Base-by-base conservation (phyloP, 2,329 filamentous ascomycete species). In the Exophiala oligosperma region DNA sequence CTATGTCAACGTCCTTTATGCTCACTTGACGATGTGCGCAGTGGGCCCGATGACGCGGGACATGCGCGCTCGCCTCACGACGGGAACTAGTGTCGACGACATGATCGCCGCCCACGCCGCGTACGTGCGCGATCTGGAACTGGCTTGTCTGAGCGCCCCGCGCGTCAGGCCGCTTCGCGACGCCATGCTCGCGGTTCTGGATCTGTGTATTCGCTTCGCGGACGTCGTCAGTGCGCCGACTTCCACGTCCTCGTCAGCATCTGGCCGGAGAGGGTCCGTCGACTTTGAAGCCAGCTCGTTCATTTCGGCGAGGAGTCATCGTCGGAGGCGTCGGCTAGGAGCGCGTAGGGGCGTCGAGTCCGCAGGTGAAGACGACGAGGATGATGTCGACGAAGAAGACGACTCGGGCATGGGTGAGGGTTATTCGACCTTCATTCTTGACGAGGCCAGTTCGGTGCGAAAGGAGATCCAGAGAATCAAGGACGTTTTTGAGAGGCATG, bases 11-110 rank as follows among this genome's bases (percentile, higher is more conserved):
- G 84, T 82, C 0, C 68, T 96, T 1, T 87, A 91, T 67, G 86
- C 86, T 7, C 94, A 96, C 69, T 76, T 96, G 3, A 87, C 86
- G 2, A 87, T 85, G 14, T 81, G 91, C 1, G 89, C 92, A 1
- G 79, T 96, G 0, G 81, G 81, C 0, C 83, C 85, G 0, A 79
- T 85, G 23, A 83, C 81, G 1, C 68, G 73, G 1, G 76, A 78
- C 29, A 82, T 97, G 76, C 75, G 76, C 4, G 70, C 72, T 2
- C 76, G 80, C 0, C 79, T 97, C 72, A 74, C 12, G 85, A 59
- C 90, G 0, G 79, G 81, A 26, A 17, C 17, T 17, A 91, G 93
- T 64, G 84, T 97, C 8, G 91, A 97, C 69, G 82, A 82, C 26
- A 95, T 97, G 90, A 86, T 92, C 26, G 74, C 74, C 1, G 80